Base-by-base conservation (phyloP, 768 basidiomycete species). In the Exidia glandulosa region DNA sequence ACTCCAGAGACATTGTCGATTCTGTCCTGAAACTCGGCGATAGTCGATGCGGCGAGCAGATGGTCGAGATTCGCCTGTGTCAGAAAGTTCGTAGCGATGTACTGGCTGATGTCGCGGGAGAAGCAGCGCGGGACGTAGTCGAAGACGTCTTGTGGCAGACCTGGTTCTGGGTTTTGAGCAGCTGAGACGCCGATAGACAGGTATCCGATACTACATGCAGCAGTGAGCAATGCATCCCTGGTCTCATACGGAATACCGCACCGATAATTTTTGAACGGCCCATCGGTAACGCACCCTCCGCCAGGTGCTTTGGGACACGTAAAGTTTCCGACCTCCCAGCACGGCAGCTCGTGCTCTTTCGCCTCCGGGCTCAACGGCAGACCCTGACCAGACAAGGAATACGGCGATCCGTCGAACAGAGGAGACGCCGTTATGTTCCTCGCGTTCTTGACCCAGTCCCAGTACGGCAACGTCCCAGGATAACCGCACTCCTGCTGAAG, bases 381-480 rank as follows among this genome's bases (percentile, higher is more conserved):
- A 12, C 50, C 50, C 27, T 54, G 25, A 27, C 50, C 50, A 1
- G 27, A 27, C 25, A 54, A 10, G 4, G 50, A 54, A 25, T 27
- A 54, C 25, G 25, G 7, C 27, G 50, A 54, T 10, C 50, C 50
- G 25, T 54, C 50, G 50, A 54, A 54, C 4, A 54, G 14, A 12
- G 50, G 50, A 25, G 50, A 54, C 12, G 50, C 50, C 25, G 50
- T 31, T 4, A 54, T 6, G 25, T 54, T 54, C 30, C 30, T 14
- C 14, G 14, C 16, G 10, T 31, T 13, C 30, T 54, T 54, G 50
- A 54, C 19, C 68, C 68, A 69, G 59, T 69, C 59, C 68, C 68
- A 69, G 57, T 69, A 72, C 66, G 71, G 68, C 4, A 64, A 58
- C 33, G 66, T 63, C 5, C 69, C 72, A 14, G 6, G 50, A 32